These are phyloP conservation scores for Phytopythium ostracodes DNA, from an alignment of 352 stramenopile species.

Conservation along the genomic window DNA sequence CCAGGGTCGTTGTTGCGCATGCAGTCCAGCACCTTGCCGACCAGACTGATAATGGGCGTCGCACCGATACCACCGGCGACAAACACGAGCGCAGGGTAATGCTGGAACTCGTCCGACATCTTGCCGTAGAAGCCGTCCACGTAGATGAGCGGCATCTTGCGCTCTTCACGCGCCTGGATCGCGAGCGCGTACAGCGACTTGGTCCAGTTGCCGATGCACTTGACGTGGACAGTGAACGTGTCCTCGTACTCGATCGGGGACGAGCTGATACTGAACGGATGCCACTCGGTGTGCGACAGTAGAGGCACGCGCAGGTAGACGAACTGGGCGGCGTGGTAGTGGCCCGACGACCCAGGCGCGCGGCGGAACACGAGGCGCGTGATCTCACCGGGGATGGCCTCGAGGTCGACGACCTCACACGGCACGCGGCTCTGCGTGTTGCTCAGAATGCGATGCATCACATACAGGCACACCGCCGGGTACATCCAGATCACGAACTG, in stretches of 20 bases:
- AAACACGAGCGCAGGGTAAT: slow-evolving; percentile 77
- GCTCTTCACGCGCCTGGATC: slow-evolving; percentile 71
- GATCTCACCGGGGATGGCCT: slow-evolving; percentile 79
- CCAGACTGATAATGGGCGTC: slow-evolving; percentile 86
- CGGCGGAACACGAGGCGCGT: slow-evolving; percentile 77
- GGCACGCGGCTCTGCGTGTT: slow-evolving; percentile 64
- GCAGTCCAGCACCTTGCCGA: slow-evolving; percentile 82
- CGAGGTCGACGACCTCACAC: slow-evolving; percentile 78
- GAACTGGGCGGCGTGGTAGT: slow-evolving; percentile 82
- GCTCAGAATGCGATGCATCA: slow-evolving; percentile 77
- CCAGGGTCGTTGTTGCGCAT: slow-evolving; percentile 77
- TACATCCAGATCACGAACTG: slow-evolving; percentile 87
- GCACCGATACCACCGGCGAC: slow-evolving; percentile 84
- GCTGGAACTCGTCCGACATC: slow-evolving; percentile 80
- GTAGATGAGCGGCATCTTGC: slow-evolving; percentile 79
- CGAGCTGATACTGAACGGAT: slow-evolving; percentile 85
- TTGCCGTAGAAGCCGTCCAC: slow-evolving; percentile 83
- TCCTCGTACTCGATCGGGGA: slow-evolving; percentile 82
- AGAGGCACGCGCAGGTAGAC: slow-evolving; percentile 73
- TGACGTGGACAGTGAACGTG: slow-evolving; percentile 82
- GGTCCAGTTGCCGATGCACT: slow-evolving; percentile 71
- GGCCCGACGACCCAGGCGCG: slow-evolving; percentile 62
- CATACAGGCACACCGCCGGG: slow-evolving; percentile 65
- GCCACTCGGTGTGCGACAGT: slow-evolving; percentile 73
- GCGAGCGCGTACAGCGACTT: slow-evolving; percentile 71